Evolutionary conservation across 768 basidiomycete genomes (phyloP), one percentile per base, ranked within the genome.

Genomic region (Boletus insuetus): DNA sequence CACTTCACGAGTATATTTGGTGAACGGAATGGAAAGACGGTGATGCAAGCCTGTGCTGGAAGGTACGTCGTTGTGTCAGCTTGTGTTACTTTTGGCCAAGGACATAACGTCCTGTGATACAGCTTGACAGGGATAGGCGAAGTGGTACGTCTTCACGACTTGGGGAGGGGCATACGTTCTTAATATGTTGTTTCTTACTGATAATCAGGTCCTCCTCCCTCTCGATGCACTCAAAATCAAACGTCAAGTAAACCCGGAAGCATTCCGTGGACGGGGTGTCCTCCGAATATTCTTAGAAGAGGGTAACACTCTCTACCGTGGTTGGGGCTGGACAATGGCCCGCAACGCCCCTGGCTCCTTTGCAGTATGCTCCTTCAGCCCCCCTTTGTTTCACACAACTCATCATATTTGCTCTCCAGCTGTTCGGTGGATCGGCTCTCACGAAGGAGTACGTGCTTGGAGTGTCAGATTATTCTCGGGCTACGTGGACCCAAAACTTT

Each of bases 311-410:
- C 82, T 99, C 35, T 99, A 99, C 74, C 87, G 94, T 58, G 96
- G 96, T 29, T 97, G 95, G 93, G 95, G 95, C 43, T 98, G 96
- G 96, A 98, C 96, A 22, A 88, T 97, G 82, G 96, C 94, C 3
- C 84, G 96, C 50, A 99, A 99, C 64, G 96, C 96, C 1, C 96
- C 96, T 0, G 96, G 96, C 12, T 85, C 82, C 49, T 99, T 99
- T 65, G 92, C 96, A 51, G 94, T 96, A 66, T 58, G 90, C 77
- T 4, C n/a, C 31, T 13, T 44, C 49, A 38, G 34, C 47, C 3
- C 29, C 6, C 7, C 1, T n/a, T 40, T 19, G 12, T 26, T 29
- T 34, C 12, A 53, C 45, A 38, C 49, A 9, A 32, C 31, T 57
- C 51, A 29, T 37, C 24, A 10, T 7, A 43, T 42, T 22, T 37